Percentiles rank a stretch among this genome's conserved stretches.
Evolutionary conservation across 2,329 filamentous ascomycete genomes (phyloP).

Genomic region (Trichothecium sympodiale): DNA sequence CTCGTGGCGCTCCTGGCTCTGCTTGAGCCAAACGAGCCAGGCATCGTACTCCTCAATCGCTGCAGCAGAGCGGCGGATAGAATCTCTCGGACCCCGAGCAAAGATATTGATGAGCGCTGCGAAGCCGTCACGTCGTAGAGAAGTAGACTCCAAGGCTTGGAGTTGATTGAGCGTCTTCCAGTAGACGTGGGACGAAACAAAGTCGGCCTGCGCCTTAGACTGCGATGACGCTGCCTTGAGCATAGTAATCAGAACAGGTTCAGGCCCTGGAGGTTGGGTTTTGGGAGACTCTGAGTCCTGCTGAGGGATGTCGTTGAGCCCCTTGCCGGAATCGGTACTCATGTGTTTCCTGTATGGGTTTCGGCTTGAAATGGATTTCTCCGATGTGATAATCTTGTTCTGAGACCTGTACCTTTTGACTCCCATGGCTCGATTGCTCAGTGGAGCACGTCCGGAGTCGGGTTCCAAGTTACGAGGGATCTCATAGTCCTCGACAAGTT

Average conservation of each 20-base stretch:
- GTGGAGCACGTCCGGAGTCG: constrained; percentile 47
- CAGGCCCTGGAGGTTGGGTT: constrained; percentile 13
- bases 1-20: constrained; percentile 70
- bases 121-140: constrained; percentile 56
- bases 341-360: constrained; percentile 42
- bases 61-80: constrained; percentile 56
- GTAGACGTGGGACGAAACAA: constrained; percentile 73
- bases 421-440: constrained; percentile 59
- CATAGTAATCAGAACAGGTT: constrained; percentile 57
- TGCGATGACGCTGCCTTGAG: constrained; percentile 65
- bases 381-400: constrained; percentile 43
- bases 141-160: constrained; percentile 47
- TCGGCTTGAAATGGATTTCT: constrained; percentile 41
- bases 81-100: constrained; percentile 58
- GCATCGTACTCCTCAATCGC: constrained; percentile 71
- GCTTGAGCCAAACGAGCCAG: constrained; percentile 75
- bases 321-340: constrained; percentile 6
- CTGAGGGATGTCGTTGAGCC: no score
- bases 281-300: no score
- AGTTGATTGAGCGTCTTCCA: constrained; percentile 74
- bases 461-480: constrained; percentile 57
- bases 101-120: constrained; percentile 64
- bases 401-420: constrained; percentile 49
- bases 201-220: constrained; percentile 70
- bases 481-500: constrained; percentile 73